Evolutionary conservation across 352 stramenopile species (phyloP).

Genomic region (Salisapilia sapeloensis): DNA sequence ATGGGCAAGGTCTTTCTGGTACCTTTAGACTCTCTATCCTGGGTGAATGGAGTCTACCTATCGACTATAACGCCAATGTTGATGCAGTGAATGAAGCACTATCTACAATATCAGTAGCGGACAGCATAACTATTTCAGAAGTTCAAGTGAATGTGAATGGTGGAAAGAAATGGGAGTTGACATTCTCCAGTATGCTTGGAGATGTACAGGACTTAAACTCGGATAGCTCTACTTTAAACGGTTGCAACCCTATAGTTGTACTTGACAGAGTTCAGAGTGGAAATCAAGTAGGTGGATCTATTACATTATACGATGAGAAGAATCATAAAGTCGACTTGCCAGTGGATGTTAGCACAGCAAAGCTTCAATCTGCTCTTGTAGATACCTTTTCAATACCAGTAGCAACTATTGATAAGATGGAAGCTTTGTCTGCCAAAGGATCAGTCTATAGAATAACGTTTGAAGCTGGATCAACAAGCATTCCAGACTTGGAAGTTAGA

Average conservation of each 20-base stretch:
- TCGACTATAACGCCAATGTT: slow-evolving; percentile 10
- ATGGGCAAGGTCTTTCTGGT: slow-evolving; percentile 11
- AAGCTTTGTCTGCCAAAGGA: too few relatives aligned
- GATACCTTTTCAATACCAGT: too few relatives aligned
- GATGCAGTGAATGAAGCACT: slow-evolving; percentile 13
- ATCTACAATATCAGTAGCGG: slow-evolving; percentile 6
- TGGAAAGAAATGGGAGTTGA: slow-evolving; percentile 19
- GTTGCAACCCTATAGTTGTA: slow-evolving; percentile 6
- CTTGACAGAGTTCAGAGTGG: slow-evolving; percentile 9
- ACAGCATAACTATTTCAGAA: slow-evolving; percentile 10
- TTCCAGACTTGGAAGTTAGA: not conserved
- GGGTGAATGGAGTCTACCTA: slow-evolving; percentile 7
- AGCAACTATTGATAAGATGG: too few relatives aligned
- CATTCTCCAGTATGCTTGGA: slow-evolving; percentile 16
- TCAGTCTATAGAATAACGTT: not conserved
- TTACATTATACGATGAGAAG: slow-evolving; percentile 6
- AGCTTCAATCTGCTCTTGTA: too few relatives aligned
- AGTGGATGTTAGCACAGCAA: too few relatives aligned
- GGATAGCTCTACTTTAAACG: slow-evolving; percentile 7
- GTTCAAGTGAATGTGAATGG: slow-evolving; percentile 7
- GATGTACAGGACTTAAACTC: slow-evolving; percentile 9
- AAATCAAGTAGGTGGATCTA: slow-evolving; percentile 11
- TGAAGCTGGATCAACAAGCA: not conserved
- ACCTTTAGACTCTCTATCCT: slow-evolving; percentile 13
- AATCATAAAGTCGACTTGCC: too few relatives aligned